Evolutionary conservation across 176 grass and related monocot genomes (phyloP), one percentile per base, ranked within the genome.

Genomic region (Chloris gayana): DNA sequence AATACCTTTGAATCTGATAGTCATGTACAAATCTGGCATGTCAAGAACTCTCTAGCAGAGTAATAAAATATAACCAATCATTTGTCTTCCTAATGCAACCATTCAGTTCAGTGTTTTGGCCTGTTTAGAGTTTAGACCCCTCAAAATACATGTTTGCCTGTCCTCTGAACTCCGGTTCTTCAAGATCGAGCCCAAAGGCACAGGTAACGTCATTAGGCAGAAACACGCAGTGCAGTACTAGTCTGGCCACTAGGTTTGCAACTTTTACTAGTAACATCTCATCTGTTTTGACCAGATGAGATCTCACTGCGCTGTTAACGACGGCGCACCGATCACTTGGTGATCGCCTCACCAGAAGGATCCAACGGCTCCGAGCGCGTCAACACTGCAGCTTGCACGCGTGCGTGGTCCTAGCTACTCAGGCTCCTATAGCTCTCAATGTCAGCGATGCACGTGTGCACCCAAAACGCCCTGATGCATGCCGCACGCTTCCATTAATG

Each of bases 381-480:
- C 27, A 61, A 14, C 58, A 61, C 27, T 61, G 58, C 24, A 27
- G 12, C 10, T 61, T 27, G 68, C 69, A 60, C 19, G 54, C 41
- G 39, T 19, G 30, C 42, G 30, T 37, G 7, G 56, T 64, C 41
- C 10, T 70, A 45, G 14, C 18, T 18, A 22, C 6, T 25, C 4
- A 54, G 5, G 19, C 19, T 54, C 50, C 50, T 22, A 50, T 4
- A 46, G 26, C 7, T 17, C 19, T 18, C 70, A 42, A 71, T 53
- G 75, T 65, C 57, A 85, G 57, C 67, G 57, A 64, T 64, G 75
- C 75, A 72, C 68, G 68, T 39, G 74, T 65, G 49, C 63, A 58
- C n/a, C 2, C 46, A 15, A 14, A 34, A 38, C 77, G 1, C 47
- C 45, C 64, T 39, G 77, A 41, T 15, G 61, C 76, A 66, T 26